A percentile compares a stretch with the other conserved stretches of the same genome.
Evolutionary conservation across 2,329 filamentous ascomycete genomes (phyloP).

Genomic region (Penicillium polonicum): DNA sequence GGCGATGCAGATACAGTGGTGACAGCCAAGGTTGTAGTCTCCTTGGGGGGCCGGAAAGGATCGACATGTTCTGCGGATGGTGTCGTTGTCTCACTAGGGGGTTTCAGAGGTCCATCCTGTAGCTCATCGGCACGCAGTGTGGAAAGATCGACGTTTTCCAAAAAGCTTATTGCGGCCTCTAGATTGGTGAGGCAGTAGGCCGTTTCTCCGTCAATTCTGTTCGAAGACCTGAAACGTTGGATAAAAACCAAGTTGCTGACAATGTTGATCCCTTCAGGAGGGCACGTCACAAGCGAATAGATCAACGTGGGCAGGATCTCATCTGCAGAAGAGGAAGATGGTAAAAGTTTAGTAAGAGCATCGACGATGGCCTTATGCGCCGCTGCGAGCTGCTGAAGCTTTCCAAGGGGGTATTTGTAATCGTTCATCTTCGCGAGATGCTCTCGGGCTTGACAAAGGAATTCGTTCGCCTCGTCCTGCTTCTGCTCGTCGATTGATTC

Average conservation of each 20-base stretch:
- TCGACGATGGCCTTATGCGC: constrained; percentile 95
- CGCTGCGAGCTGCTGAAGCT: constrained; percentile 81
- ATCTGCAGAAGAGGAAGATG: constrained; percentile 83
- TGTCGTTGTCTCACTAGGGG: constrained; percentile 36
- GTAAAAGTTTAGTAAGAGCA: constrained; percentile 65
- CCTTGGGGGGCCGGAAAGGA: constrained; percentile 26
- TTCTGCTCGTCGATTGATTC: constrained; percentile 55
- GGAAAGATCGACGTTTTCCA: constrained; percentile 91
- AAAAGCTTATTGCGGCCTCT: constrained; percentile 88
- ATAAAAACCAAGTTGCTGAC: constrained; percentile 96
- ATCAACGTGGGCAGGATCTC: constrained; percentile 97
- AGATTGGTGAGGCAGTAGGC: constrained; percentile 96
- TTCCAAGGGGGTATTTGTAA: constrained; percentile 83
- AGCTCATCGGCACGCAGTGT: constrained; percentile 79
- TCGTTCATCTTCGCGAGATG: constrained; percentile 80
- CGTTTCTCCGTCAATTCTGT: constrained; percentile 86
- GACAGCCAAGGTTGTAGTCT: constrained; percentile 29
- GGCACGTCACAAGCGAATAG: constrained; percentile 88
- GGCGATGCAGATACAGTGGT: constrained; percentile 31
- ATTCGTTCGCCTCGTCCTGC: constrained; percentile 68
- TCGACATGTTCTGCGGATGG: constrained; percentile 27
- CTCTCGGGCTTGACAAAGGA: constrained; percentile 67
- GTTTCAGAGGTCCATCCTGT: constrained; percentile 65
- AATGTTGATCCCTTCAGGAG: constrained; percentile 79
- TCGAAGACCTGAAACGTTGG: constrained; percentile 81